A percentile compares a stretch with the other conserved stretches of the same genome.
Evolutionary conservation across 805 yeast genomes (phyloP).

Genomic region (Kurtzmaniella cleridarum): DNA sequence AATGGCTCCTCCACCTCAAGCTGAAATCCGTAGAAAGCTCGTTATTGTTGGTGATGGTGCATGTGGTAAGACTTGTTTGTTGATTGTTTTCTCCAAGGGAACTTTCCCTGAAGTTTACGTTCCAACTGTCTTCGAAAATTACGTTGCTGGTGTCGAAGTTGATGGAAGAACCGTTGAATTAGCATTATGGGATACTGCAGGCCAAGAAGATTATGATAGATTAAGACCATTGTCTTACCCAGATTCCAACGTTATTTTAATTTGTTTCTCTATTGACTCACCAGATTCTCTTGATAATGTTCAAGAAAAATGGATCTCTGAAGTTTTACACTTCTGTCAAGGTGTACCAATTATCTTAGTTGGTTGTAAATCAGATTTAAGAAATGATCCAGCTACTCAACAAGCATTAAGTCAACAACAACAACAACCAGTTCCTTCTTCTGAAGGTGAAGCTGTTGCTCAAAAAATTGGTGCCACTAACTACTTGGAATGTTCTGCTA

Average conservation of each 20-base stretch:
- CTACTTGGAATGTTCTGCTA: constrained; percentile 90
- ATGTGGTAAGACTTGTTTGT: constrained; percentile 90
- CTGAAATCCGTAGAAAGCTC: constrained; percentile 68
- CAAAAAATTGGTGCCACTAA: constrained; percentile 83
- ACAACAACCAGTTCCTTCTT: constrained; percentile 73
- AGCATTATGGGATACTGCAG: constrained; percentile 98
- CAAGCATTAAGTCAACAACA: constrained; percentile 70
- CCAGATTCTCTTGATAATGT: constrained; percentile 93
- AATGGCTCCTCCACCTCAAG: constrained; percentile 41
- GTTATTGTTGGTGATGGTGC: constrained; percentile 98
- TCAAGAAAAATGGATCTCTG: constrained; percentile 94
- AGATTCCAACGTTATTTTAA: constrained; percentile 84
- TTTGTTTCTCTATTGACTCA: constrained; percentile 85
- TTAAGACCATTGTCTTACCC: constrained; percentile 88
- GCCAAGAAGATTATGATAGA: constrained; percentile 96
- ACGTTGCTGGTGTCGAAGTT: constrained; percentile 87
- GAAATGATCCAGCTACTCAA: constrained; percentile 74
- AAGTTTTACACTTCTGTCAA: constrained; percentile 89
- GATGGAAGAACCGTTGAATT: constrained; percentile 66
- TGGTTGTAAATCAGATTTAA: constrained; percentile 87
- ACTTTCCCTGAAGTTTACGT: constrained; percentile 91
- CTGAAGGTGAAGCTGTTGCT: constrained; percentile 84
- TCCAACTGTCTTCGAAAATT: constrained; percentile 95
- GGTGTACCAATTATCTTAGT: constrained; percentile 90
- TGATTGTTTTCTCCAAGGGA: constrained; percentile 81